phyloP scores from a whole-genome alignment of 345 rosid species.

The Populus pruinosa region DNA sequence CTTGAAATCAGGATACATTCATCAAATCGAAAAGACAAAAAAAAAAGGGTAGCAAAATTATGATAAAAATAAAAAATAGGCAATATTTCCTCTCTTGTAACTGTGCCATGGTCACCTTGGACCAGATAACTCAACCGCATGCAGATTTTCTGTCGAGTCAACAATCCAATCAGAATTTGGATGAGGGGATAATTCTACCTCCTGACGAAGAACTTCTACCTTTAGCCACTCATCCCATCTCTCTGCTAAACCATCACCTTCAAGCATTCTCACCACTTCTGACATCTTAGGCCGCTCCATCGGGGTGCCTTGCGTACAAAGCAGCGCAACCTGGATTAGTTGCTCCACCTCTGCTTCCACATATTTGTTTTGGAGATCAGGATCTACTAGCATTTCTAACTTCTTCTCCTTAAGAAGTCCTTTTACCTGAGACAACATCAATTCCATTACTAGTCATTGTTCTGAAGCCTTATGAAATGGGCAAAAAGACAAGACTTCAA shows the following conservation, averaged over 20 bases:
- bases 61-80: constrained; percentile 19
- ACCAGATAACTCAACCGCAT: constrained; percentile 90
- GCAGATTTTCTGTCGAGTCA: constrained; percentile 88
- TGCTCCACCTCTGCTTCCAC: constrained; percentile 79
- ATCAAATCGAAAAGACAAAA: constrained; percentile 4
- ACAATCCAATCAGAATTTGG: constrained; percentile 80
- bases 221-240: constrained; percentile 98
- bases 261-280: constrained; percentile 92
- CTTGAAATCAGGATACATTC: constrained; percentile 16
- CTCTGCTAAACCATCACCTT: constrained; percentile 90
- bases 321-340: constrained; percentile 86
- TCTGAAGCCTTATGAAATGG: too few relatives aligned
- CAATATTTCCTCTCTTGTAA: constrained; percentile 29
- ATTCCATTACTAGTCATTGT: background rate
- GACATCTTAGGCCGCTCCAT: constrained; percentile 96
- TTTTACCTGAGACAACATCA: constrained; percentile 58
- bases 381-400: constrained; percentile 90
- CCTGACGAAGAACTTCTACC: constrained; percentile 85
- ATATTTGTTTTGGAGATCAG: constrained; percentile 76
- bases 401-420: constrained; percentile 91
- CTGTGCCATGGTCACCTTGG: constrained; percentile 59
- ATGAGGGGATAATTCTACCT: constrained; percentile 68
- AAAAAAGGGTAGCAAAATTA: background rate
- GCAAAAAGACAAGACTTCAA: background rate
- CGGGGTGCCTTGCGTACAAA: constrained; percentile 92